Conservation (phyloP, 352 stramenopile species). For the Phytophthora fragariae region DNA sequence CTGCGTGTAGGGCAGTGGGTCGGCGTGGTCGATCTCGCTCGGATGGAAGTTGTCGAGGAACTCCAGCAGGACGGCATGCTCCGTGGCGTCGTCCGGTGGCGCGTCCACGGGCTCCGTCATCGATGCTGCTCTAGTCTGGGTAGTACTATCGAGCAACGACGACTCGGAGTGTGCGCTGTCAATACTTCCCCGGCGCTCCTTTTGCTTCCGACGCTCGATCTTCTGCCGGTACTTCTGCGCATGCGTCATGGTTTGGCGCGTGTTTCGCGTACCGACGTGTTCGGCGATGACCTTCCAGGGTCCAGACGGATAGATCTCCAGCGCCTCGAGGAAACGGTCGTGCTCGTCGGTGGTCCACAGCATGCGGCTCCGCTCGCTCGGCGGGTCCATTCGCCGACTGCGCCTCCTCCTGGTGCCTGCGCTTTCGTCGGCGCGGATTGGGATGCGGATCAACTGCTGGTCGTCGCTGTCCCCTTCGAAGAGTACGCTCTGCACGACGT, state of each 20-base stretch:
- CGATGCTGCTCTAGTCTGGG: constrained; percentile 11
- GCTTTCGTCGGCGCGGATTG: constrained; percentile 21
- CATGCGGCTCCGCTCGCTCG: constrained; percentile 24
- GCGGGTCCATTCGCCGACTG: constrained; percentile 20
- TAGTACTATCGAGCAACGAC: constrained; percentile 1
- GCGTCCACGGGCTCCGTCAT: constrained; percentile 11
- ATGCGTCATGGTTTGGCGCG: constrained; percentile 47
- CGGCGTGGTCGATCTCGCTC: constrained; percentile 29
- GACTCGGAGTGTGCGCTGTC: constrained; percentile 8
- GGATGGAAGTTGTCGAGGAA: constrained; percentile 37
- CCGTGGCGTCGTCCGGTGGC: constrained; percentile 8
- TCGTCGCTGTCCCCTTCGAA: constrained; percentile 33
- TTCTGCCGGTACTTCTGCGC: constrained; percentile 51
- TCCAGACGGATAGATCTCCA: constrained; percentile 41
- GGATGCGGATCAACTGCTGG: constrained; percentile 36
- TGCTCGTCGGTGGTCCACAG: constrained; percentile 50
- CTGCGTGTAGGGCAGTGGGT: constrained; percentile 23
- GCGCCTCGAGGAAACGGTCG: constrained; percentile 43
- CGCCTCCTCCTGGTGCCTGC: constrained; percentile 13
- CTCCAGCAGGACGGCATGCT: constrained; percentile 28
- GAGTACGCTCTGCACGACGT: constrained; percentile 26
- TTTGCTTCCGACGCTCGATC: constrained; percentile 27
- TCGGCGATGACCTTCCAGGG: constrained; percentile 43
- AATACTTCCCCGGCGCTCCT: constrained; percentile 14
- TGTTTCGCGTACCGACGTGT: constrained; percentile 35